These are phyloP conservation scores for Nitzschia inconspicua DNA, from an alignment of 108 stramenopile species.

Conservation along the genomic window DNA sequence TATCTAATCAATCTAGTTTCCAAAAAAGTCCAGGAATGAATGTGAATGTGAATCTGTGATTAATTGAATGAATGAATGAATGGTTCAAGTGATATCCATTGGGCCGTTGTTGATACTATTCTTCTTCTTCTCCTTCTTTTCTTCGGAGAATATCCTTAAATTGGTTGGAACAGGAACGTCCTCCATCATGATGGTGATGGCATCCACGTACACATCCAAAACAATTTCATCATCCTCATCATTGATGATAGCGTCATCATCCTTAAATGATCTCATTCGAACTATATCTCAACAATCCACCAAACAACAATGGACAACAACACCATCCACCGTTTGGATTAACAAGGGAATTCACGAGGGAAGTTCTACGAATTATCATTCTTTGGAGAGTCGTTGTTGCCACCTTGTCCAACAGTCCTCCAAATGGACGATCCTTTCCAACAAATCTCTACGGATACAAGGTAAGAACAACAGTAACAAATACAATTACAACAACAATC, in stretches of 20 bases:
- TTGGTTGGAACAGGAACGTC: too few species aligned
- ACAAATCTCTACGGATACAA: slow-evolving; percentile 14
- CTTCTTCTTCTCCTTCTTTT: background rate
- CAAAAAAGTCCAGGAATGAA: background rate
- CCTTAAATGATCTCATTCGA: slow-evolving; percentile 35
- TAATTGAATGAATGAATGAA: background rate
- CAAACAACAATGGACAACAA: background rate
- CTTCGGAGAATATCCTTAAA: slow-evolving; percentile 12
- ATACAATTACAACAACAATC: background rate
- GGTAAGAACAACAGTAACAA: background rate
- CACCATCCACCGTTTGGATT: too few species aligned
- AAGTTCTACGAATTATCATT: too few species aligned
- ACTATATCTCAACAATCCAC: slow-evolving; percentile 60
- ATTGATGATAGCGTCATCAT: slow-evolving; percentile 6
- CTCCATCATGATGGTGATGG: too few species aligned
- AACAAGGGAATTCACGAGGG: too few species aligned
- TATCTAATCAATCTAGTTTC: background rate
- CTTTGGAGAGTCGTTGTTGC: too few species aligned
- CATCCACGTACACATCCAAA: slow-evolving; percentile 32
- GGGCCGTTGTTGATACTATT: background rate
- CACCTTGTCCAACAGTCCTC: too few species aligned
- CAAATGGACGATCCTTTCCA: slow-evolving; percentile 29
- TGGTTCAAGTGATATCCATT: background rate
- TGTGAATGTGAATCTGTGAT: background rate
- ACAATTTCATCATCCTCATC: slow-evolving; percentile 6